Evolutionary conservation across 306 rosid species (phyloP).

Genomic region (Rosa lucieae): DNA sequence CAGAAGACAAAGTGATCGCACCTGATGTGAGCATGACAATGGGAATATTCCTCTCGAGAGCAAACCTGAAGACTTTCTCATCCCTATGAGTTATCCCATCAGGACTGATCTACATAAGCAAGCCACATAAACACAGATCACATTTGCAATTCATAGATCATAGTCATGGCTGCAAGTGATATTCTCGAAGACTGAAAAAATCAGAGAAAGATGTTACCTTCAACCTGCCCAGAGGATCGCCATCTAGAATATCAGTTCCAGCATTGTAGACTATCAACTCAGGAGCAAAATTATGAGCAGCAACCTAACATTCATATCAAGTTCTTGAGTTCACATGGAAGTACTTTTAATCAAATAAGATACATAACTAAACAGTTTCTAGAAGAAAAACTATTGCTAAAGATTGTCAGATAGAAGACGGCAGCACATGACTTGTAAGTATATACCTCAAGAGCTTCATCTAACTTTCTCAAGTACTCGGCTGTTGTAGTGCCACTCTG

Average conservation of each 20-base stretch:
- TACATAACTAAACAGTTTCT: not conserved
- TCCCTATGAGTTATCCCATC: conserved; percentile 75
- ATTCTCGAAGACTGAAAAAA: conserved; percentile 21
- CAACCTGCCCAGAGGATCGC: conserved; percentile 87
- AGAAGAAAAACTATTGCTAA: not conserved
- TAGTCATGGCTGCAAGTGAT: not conserved
- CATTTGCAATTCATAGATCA: not conserved
- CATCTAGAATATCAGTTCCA: conserved; percentile 94
- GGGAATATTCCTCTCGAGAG: conserved; percentile 72
- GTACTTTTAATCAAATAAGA: not conserved
- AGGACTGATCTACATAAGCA: conserved; percentile 73
- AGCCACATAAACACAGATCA: conserved; percentile 19
- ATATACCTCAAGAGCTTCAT: conserved; percentile 77
- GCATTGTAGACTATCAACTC: conserved; percentile 84
- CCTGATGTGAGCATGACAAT: conserved; percentile 98
- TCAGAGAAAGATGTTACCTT: conserved; percentile 52
- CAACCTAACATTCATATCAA: conserved; percentile 48
- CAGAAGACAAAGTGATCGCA: conserved; percentile 8
- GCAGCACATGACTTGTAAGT: not conserved
- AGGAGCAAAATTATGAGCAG: conserved; percentile 57
- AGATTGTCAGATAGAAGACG: not conserved
- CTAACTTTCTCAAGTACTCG: conserved; percentile 74
- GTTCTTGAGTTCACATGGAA: not conserved
- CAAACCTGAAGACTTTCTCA: conserved; percentile 85
- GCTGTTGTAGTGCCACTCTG: conserved; percentile 79